phyloP scores from a whole-genome alignment of 192 early-diverging fungal species.

The Allomyces macrogynus region DNA sequence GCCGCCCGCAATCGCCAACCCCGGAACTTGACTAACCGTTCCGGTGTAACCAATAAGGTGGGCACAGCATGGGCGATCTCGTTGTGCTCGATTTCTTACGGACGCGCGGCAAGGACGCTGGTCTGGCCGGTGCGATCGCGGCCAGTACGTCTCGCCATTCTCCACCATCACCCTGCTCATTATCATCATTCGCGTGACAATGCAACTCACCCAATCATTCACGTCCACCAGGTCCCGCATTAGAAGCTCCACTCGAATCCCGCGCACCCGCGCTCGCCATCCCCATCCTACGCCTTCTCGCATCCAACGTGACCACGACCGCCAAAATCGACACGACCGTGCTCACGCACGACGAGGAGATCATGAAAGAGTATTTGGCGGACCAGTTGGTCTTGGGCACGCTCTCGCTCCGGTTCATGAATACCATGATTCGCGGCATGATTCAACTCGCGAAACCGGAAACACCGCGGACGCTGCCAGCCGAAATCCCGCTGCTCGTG shows the following conservation, averaged over 20 bases:
- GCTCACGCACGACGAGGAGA: constrained; percentile 19
- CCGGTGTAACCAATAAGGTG: neutral
- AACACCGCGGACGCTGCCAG: neutral
- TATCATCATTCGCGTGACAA: too few relatives aligned
- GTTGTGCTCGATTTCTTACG: neutral
- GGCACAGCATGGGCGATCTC: neutral
- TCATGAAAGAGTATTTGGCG: constrained; percentile 21
- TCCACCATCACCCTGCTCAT: too few relatives aligned
- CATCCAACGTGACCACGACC: constrained; percentile 18
- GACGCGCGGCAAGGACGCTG: constrained; percentile 2
- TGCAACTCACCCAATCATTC: too few relatives aligned
- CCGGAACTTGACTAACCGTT: too few relatives aligned
- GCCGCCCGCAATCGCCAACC: too few relatives aligned
- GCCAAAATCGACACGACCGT: constrained; percentile 16
- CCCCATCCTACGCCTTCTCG: constrained; percentile 9
- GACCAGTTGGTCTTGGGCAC: constrained; percentile 29
- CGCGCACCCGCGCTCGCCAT: constrained; percentile 11
- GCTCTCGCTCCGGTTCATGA: neutral
- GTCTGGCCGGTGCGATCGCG: neutral
- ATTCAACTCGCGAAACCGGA: too few relatives aligned
- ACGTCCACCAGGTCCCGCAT: constrained; percentile 9
- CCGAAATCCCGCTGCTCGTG: neutral
- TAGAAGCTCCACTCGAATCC: constrained; percentile 8
- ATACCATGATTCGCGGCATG: neutral
- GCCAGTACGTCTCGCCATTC: neutral